phyloP scores from a whole-genome alignment of 768 basidiomycete genomes.

The Hydnum rufescens region DNA sequence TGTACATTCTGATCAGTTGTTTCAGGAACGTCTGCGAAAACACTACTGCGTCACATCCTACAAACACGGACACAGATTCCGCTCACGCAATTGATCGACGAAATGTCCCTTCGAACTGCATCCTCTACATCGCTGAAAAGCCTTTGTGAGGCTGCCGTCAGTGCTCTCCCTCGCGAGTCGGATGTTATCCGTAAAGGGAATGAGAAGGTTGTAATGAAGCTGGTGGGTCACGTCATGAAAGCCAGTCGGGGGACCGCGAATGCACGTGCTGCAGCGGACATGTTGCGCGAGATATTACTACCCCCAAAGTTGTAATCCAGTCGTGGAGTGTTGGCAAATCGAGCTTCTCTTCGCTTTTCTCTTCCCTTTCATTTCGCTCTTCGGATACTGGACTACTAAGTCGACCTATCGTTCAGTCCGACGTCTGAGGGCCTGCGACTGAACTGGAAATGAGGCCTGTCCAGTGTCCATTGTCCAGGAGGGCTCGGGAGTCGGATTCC shows the following conservation, averaged over 20 bases:
- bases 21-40: constrained; percentile 59
- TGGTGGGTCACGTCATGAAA: constrained; percentile 78
- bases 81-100: constrained; percentile 25
- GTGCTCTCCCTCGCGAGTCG: constrained; percentile 43
- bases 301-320: background rate
- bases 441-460: too few relatives aligned
- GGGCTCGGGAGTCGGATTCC: too few relatives aligned
- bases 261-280: constrained; percentile 34
- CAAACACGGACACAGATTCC: constrained; percentile 21
- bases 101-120: constrained; percentile 23
- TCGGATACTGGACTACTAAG: too few relatives aligned
- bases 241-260: constrained; percentile 59
- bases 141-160: constrained; percentile 46
- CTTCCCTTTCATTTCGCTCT: too few relatives aligned
- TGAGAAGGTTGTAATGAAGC: constrained; percentile 54
- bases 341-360: too few relatives aligned
- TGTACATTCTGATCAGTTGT: background rate
- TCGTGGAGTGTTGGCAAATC: too few relatives aligned
- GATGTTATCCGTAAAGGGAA: constrained; percentile 48
- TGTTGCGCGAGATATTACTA: constrained; percentile 20
- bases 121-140: constrained; percentile 27
- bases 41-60: constrained; percentile 54
- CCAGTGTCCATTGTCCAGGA: too few relatives aligned
- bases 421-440: too few relatives aligned
- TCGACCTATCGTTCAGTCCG: too few relatives aligned